These are phyloP conservation scores for Rosa chinensis DNA, from an alignment of 306 rosid species.

Conservation along the genomic window DNA sequence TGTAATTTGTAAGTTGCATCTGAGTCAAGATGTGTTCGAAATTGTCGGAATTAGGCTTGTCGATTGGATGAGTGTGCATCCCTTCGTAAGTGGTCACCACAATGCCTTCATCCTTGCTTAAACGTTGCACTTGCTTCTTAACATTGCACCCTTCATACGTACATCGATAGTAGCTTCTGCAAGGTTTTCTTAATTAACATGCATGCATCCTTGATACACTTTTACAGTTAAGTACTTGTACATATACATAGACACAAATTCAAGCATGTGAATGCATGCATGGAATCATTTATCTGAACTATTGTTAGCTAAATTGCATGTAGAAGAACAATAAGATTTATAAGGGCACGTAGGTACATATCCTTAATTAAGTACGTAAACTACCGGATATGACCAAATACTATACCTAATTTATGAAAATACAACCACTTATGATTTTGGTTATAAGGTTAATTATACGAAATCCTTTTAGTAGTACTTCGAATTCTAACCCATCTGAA, in stretches of 20 bases:
- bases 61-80: slow-evolving; percentile 74
- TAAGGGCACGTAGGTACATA: too few relatives aligned
- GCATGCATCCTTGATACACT: neutral
- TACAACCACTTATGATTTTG: too few relatives aligned
- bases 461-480: too few relatives aligned
- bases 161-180: slow-evolving; percentile 90
- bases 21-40: slow-evolving; percentile 84
- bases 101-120: slow-evolving; percentile 75
- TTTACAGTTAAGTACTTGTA: neutral
- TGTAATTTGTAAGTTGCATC: slow-evolving; percentile 63
- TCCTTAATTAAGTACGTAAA: too few relatives aligned
- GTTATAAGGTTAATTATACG: too few relatives aligned
- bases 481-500: too few relatives aligned
- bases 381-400: too few relatives aligned
- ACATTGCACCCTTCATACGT: slow-evolving; percentile 87
- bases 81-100: slow-evolving; percentile 94
- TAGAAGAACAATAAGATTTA: too few relatives aligned
- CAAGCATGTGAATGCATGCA: too few relatives aligned
- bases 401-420: too few relatives aligned
- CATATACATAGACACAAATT: neutral
- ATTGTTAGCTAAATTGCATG: too few relatives aligned
- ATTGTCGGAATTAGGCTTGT: slow-evolving; percentile 65
- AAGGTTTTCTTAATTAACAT: neutral
- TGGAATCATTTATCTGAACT: too few relatives aligned
- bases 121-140: slow-evolving; percentile 90